A percentile compares a stretch with the other conserved stretches of the same genome.
Evolutionary conservation across 345 rosid species (phyloP).

Genomic region (Punica granatum): DNA sequence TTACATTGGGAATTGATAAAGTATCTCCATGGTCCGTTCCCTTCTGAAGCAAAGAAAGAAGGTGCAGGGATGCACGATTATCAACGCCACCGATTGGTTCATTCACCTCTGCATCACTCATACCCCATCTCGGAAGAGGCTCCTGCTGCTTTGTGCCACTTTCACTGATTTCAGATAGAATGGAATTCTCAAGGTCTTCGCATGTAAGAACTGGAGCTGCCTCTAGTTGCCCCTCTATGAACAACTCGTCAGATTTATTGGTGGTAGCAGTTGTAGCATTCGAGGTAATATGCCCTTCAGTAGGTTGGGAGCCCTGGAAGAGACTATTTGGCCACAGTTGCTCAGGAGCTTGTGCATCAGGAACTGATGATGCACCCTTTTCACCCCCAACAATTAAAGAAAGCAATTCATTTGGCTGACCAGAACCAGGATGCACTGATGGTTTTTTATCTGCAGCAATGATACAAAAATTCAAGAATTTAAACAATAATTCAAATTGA

Average conservation of each 20-base stretch:
- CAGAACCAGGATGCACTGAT: constrained; percentile 29
- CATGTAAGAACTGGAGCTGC: constrained; percentile 72
- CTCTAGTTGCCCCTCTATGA: constrained; percentile 24
- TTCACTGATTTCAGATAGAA: constrained; percentile 58
- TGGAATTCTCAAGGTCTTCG: constrained; percentile 95
- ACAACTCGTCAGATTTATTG: constrained; percentile 25
- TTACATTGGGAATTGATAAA: constrained; percentile 22
- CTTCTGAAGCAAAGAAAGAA: constrained; percentile 77
- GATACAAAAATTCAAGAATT: neutral
- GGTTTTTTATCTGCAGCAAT: constrained; percentile 61
- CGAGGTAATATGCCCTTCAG: constrained; percentile 19
- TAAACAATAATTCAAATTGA: neutral
- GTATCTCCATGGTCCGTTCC: constrained; percentile 28
- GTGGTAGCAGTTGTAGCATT: constrained; percentile 10
- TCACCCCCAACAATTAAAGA: constrained; percentile 74
- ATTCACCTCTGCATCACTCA: constrained; percentile 26
- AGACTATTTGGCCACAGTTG: constrained; percentile 23
- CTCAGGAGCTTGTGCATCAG: constrained; percentile 30
- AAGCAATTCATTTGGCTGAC: constrained; percentile 51
- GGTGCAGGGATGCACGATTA: constrained; percentile 74
- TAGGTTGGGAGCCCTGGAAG: constrained; percentile 29
- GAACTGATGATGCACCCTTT: constrained; percentile 33
- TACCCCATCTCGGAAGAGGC: constrained; percentile 26
- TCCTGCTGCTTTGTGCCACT: constrained; percentile 31
- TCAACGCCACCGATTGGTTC: constrained; percentile 39